Conservation (phyloP, 805 yeast species). For the Saturnispora diversa region DNA sequence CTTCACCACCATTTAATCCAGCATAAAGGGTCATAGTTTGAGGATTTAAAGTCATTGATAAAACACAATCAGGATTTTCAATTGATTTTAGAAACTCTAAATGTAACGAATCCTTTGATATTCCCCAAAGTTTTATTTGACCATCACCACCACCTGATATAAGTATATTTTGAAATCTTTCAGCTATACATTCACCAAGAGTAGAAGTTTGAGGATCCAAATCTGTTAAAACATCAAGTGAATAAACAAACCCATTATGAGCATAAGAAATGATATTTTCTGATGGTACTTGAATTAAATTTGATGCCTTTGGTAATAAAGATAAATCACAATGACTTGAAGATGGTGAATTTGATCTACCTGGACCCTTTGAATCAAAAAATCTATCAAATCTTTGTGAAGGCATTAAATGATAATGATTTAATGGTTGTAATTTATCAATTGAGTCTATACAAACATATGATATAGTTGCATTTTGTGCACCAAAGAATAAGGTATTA, state of each 20-base stretch:
- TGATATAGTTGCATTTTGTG: slow-evolving; percentile 84
- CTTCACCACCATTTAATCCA: slow-evolving; percentile 66
- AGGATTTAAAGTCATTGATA: slow-evolving; percentile 49
- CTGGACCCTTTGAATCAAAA: slow-evolving; percentile 72
- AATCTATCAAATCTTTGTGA: slow-evolving; percentile 71
- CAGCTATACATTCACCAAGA: slow-evolving; percentile 22
- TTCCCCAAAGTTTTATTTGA: slow-evolving; percentile 68
- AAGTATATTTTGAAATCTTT: slow-evolving; percentile 32
- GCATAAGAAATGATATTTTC: slow-evolving; percentile 69
- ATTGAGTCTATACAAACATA: slow-evolving; percentile 47
- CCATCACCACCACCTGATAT: slow-evolving; percentile 92
- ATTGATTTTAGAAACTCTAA: slow-evolving; percentile 32
- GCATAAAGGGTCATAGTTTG: slow-evolving; percentile 68
- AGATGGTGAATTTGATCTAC: slow-evolving; percentile 6
- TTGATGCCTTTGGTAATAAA: slow-evolving; percentile 23
- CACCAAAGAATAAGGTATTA: slow-evolving; percentile 70
- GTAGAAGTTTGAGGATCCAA: slow-evolving; percentile 17
- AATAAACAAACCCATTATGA: slow-evolving; percentile 83
- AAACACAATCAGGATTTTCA: slow-evolving; percentile 60
- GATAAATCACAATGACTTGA: slow-evolving; percentile 5
- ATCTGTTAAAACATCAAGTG: slow-evolving; percentile 38
- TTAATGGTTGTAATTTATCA: slow-evolving; percentile 16
- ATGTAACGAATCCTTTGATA: slow-evolving; percentile 21
- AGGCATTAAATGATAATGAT: slow-evolving; percentile 37
- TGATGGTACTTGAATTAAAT: slow-evolving; percentile 59